Conservation (phyloP, 2,329 filamentous ascomycete genomes). For the Botrytis byssoidea region DNA sequence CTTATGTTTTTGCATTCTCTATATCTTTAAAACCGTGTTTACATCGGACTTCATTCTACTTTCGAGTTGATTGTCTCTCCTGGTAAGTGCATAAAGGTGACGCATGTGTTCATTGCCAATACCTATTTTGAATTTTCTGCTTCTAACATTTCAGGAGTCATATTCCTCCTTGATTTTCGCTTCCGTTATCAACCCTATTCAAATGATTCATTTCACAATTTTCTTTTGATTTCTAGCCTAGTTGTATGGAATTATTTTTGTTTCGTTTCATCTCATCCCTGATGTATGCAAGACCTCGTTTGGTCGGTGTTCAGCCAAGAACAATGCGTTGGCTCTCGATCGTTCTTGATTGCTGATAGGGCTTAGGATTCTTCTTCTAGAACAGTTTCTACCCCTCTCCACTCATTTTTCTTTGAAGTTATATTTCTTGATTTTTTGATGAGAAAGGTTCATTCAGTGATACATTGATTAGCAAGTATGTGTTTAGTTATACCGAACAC, state of each 20-base stretch:
- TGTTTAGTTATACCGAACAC: neutral
- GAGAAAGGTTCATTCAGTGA: neutral
- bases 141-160: neutral
- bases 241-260: neutral
- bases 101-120: neutral
- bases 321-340: slow-evolving; percentile 13
- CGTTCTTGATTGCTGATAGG: neutral
- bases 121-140: neutral
- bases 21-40: neutral
- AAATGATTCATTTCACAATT: neutral
- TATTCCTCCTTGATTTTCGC: neutral
- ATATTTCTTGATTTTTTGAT: neutral
- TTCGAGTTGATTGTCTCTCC: neutral
- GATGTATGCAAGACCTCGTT: neutral
- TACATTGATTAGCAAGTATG: slow-evolving; percentile 7
- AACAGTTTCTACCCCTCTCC: neutral
- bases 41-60: neutral
- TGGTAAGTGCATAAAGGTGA: neutral
- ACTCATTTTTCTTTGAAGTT: neutral
- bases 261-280: slow-evolving; percentile 6
- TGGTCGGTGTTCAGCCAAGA: neutral
- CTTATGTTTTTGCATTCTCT: neutral
- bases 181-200: neutral
- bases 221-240: neutral
- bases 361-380: neutral